A percentile compares a stretch with the other conserved stretches of the same genome.
phyloP scores from a whole-genome alignment of 495 filamentous ascomycete genomes.

The Aspergillus sparsus region DNA sequence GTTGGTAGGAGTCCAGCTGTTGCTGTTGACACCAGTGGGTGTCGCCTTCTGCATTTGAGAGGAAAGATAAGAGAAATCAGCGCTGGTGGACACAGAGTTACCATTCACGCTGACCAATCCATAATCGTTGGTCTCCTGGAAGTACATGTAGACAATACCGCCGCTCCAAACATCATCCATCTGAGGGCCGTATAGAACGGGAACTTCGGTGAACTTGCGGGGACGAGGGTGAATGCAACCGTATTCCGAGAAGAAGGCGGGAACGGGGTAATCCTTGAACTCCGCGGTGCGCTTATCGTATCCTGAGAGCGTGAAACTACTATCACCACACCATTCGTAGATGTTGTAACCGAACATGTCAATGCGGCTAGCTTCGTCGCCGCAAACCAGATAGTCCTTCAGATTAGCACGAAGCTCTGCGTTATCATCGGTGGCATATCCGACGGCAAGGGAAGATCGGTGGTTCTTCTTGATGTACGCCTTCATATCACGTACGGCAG shows the following conservation, averaged over 20 bases:
- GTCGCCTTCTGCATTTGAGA: constrained; percentile 66
- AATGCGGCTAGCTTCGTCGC: constrained; percentile 64
- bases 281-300: constrained; percentile 79
- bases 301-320: constrained; percentile 68
- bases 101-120: constrained; percentile 72
- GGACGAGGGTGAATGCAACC: constrained; percentile 82
- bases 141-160: constrained; percentile 98
- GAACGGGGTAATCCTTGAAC: constrained; percentile 85
- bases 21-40: constrained; percentile 63
- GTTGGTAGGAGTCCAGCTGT: constrained; percentile 65
- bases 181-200: constrained; percentile 71
- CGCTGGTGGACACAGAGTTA: constrained; percentile 56
- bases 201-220: constrained; percentile 83
- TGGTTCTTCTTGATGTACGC: constrained; percentile 87
- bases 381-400: constrained; percentile 92
- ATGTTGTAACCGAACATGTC: constrained; percentile 99
- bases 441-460: constrained; percentile 71
- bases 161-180: constrained; percentile 91
- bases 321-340: constrained; percentile 96
- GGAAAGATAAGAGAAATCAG: constrained; percentile 76
- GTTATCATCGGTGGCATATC: constrained; percentile 95
- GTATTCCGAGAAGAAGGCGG: constrained; percentile 98
- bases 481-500: constrained; percentile 94
- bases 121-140: constrained; percentile 86
- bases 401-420: constrained; percentile 72